Base-by-base conservation (phyloP, 2,329 filamentous ascomycete genomes). In the Magnaporthiopsis incrustans region DNA sequence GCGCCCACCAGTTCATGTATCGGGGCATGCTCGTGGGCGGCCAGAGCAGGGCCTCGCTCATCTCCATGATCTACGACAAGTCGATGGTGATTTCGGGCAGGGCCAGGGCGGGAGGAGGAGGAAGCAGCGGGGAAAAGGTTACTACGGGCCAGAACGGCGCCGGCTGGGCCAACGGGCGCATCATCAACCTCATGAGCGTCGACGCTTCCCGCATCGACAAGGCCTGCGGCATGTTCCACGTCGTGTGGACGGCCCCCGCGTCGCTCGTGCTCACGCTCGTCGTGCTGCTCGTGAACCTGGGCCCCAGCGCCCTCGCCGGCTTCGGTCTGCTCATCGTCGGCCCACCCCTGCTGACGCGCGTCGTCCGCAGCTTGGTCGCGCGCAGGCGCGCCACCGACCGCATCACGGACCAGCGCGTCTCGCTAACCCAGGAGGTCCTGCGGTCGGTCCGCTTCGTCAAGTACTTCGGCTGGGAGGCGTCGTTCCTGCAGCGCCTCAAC, bases 401-500 rank as follows among this genome's bases (percentile, higher is more conserved):
- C 71, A 85, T 97, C 66, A 98, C 94, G 2, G 94, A 98, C 73
- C 90, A 96, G 76, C 86, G 94, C 67, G 93, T 98, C 10, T 90
- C 90, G 63, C 79, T 98, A 44, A 97, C 92, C 0, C 93, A 97
- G 73, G 94, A 98, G 73, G 96, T 98, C 62, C 72, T 98, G 18
- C 89, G 92, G 69, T 91, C 92, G 0, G 93, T 97, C 30, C 86
- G 93, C 32, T 97, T 98, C 71, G 94, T 98, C 77, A 98, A 98
- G 75, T 97, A 87, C 75, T 98, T 97, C 73, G 93, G 92, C 10
- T 98, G 94, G 94, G 94, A 98, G 73, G 89, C 84, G 65, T 89
- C 91, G 44, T 97, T 98, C 72, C 78, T 97, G 15, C 82, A 87
- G 62, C 87, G 92, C 18, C 82, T 97, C 22, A 85, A 86, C 61